Base-by-base conservation (phyloP, 768 basidiomycete genomes). In the Cystobasidium ongulense region DNA sequence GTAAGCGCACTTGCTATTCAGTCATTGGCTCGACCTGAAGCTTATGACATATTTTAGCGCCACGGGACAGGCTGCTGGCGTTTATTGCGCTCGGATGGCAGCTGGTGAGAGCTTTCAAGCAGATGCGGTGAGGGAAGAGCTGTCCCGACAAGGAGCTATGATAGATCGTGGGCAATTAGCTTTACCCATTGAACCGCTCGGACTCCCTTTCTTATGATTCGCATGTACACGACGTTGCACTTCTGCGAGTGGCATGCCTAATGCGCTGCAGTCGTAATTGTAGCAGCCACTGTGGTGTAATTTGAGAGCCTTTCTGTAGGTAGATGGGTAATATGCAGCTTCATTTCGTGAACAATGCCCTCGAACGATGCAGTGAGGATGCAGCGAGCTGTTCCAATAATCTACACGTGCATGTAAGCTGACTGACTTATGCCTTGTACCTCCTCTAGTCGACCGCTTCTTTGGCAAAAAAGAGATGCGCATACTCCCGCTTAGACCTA, bases 391-490 rank as follows among this genome's bases (percentile, higher is more conserved):
- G n/a, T n/a, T n/a, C n/a, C n/a, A n/a, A n/a, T n/a, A n/a, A n/a
- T n/a, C n/a, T n/a, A n/a, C n/a, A n/a, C n/a, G n/a, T n/a, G n/a
- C n/a, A n/a, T n/a, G n/a, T n/a, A n/a, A n/a, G n/a, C n/a, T n/a
- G n/a, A n/a, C n/a, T n/a, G n/a, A n/a, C n/a, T n/a, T n/a, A n/a
- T n/a, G n/a, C n/a, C n/a, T n/a, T n/a, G n/a, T n/a, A n/a, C n/a
- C n/a, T n/a, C 5, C 33, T 15, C 57, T 35, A 64, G 63, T 64
- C 38, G 31, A 64, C 21, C 63, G 63, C 63, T 66, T 97, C 78
- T 98, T 97, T 82, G 94, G 93, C 76, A 98, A 93, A 86, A 95
- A 93, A 86, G 95, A 98, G 86, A 98, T 98, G 95, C 76, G 79
- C 15, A 79, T 79, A 74, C 72, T 79, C 81, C 97, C 97, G 95